These are phyloP conservation scores for Asterophora lycoperdoides DNA, from an alignment of 768 basidiomycete species.

Conservation along the genomic window DNA sequence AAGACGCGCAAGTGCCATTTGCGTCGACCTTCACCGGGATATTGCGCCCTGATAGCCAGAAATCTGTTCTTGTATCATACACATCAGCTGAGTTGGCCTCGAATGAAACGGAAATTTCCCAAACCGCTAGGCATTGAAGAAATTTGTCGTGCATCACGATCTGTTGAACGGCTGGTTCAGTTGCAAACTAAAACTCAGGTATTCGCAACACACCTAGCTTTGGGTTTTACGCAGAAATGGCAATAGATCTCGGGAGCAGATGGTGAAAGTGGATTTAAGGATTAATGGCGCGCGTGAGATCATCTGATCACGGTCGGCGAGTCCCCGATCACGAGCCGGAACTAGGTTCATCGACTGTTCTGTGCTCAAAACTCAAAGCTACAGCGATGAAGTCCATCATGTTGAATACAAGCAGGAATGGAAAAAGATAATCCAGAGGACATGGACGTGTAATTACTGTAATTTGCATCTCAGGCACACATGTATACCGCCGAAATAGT, in stretches of 20 bases:
- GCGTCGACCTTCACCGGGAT: slow-evolving; percentile 53
- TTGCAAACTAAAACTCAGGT: neutral
- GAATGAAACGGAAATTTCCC: neutral
- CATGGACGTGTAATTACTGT: too few species aligned
- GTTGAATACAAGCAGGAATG: too few species aligned
- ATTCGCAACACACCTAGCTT: neutral
- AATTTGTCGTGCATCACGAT: slow-evolving; percentile 15
- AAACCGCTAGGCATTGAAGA: slow-evolving; percentile 16
- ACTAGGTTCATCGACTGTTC: too few species aligned
- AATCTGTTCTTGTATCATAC: slow-evolving; percentile 35
- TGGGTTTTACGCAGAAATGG: neutral
- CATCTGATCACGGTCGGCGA: neutral
- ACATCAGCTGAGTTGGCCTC: neutral
- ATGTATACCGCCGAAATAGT: too few species aligned
- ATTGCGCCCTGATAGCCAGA: slow-evolving; percentile 35
- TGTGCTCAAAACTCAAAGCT: too few species aligned
- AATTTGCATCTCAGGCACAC: too few species aligned
- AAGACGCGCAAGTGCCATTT: slow-evolving; percentile 51
- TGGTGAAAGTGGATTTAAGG: neutral
- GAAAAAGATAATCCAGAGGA: too few species aligned
- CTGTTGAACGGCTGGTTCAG: neutral
- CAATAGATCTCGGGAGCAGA: neutral
- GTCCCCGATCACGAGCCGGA: neutral
- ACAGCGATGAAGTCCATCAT: too few species aligned
- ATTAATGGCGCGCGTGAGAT: neutral